phyloP scores from a whole-genome alignment of 441 rosid species.

The Gossypium davidsonii region DNA sequence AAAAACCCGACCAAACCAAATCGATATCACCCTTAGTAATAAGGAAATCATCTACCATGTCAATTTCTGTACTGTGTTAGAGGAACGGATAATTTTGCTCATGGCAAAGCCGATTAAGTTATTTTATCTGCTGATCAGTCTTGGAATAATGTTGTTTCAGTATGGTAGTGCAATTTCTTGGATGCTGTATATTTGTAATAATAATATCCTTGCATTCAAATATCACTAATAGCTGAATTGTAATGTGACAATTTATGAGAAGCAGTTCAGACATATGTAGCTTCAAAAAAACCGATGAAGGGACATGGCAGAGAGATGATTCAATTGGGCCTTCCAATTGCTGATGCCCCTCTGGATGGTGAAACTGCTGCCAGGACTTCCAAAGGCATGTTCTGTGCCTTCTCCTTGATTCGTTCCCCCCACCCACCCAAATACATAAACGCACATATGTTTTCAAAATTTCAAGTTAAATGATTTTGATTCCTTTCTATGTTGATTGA shows the following conservation, averaged over 20 bases:
- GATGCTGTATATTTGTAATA: background rate
- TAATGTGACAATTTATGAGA: slow-evolving; percentile 19
- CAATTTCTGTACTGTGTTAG: no score
- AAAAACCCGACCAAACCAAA: no score
- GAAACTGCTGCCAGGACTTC: slow-evolving; percentile 38
- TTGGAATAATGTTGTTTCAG: background rate
- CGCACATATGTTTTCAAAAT: background rate
- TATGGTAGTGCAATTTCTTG: background rate
- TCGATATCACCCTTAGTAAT: no score
- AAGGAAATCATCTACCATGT: no score
- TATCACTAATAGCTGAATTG: slow-evolving; percentile 9
- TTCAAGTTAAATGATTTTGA: background rate
- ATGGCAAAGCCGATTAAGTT: no score
- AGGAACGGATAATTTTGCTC: no score
- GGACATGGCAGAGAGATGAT: slow-evolving; percentile 96
- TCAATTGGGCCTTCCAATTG: slow-evolving; percentile 81
- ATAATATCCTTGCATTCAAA: background rate
- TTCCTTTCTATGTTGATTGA: slow-evolving; percentile 8
- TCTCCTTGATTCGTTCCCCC: background rate
- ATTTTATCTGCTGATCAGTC: no score
- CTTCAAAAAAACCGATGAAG: slow-evolving; percentile 66
- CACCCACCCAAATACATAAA: background rate
- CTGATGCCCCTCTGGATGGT: slow-evolving; percentile 63
- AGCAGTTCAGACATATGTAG: slow-evolving; percentile 72
- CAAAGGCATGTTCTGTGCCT: slow-evolving; percentile 44